These are phyloP conservation scores for Plectosphaerella plurivora DNA, from an alignment of 2,329 filamentous ascomycete species.

Conservation along the genomic window DNA sequence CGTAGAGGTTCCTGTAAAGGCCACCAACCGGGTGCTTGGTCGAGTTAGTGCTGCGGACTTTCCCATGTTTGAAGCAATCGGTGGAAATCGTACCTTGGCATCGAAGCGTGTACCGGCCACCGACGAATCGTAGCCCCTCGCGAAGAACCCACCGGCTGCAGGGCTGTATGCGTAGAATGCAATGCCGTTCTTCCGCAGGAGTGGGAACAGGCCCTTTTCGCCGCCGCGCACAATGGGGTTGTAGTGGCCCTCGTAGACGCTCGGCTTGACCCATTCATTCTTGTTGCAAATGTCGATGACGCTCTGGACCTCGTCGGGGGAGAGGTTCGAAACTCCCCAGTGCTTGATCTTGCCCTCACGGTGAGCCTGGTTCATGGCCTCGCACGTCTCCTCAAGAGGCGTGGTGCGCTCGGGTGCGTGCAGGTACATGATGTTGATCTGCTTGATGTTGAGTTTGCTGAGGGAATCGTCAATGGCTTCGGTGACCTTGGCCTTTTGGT, in stretches of 20 bases:
- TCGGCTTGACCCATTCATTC: conserved; percentile 33
- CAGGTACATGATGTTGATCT: conserved; percentile 32
- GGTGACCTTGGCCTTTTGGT: conserved; percentile 20
- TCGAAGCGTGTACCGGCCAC: conserved; percentile 17
- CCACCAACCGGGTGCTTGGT: conserved; percentile 10
- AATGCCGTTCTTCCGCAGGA: conserved; percentile 34
- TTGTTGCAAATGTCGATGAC: conserved; percentile 37
- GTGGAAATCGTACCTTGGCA: conserved; percentile 12
- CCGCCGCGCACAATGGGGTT: conserved; percentile 35
- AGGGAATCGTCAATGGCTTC: conserved; percentile 25
- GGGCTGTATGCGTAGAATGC: conserved; percentile 38
- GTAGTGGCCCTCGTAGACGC: conserved; percentile 44
- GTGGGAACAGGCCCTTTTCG: conserved; percentile 36
- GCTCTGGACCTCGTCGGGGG: conserved; percentile 35
- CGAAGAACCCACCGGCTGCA: conserved; percentile 29
- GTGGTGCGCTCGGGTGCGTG: conserved; percentile 40
- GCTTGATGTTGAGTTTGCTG: conserved; percentile 16
- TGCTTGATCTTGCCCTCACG: conserved; percentile 35
- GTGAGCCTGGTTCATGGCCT: conserved; percentile 35
- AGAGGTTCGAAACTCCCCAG: conserved; percentile 43
- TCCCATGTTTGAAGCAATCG: not conserved
- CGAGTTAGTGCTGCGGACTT: not conserved
- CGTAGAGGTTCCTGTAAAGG: conserved; percentile 19
- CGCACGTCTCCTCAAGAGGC: conserved; percentile 31
- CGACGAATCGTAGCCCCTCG: conserved; percentile 17